Evolutionary conservation across 1,284 basidiomycete genomes (phyloP), one percentile per base, ranked within the genome.

Genomic region (Omphalotus olearius): DNA sequence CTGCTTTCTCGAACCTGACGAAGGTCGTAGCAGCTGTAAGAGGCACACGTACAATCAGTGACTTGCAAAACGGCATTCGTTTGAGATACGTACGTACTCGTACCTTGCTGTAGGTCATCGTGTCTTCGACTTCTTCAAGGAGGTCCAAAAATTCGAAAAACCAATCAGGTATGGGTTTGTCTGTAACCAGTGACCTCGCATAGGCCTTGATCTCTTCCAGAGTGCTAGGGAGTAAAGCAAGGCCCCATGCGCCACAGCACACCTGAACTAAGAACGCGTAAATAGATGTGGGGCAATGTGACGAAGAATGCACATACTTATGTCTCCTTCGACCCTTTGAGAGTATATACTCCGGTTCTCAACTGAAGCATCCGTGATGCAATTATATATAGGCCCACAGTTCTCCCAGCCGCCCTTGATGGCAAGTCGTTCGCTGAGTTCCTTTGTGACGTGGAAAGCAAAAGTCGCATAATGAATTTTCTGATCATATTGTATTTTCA

Each of bases 91-190:
- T 30, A 60, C 57, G 52, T 16, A 56, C 47, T 23, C 52, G 56
- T 33, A 57, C 52, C 20, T 44, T 30, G 17, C 52, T 56, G 20
- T 16, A 47, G 6, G 40, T 46, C 50, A 55, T 53, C 4, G 35
- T 51, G 14, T 56, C 54, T 33, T 60, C 41, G 17, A 47, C 52
- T 26, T 56, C 60, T 23, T 49, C 54, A 14, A 58, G 41, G 28
- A 57, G 47, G 16, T 57, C 58, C 7, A 60, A 17, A 25, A 55
- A 42, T 36, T 54, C 11, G 23, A 56, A 52, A 14, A 55, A 52
- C 58, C 59, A 62, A 10, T 50, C 51, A 5, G 55, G 54, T 6
- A 57, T 38, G 4, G 55, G 57, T 36, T 47, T 23, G 17, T 58
- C 44, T 13, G 46, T n/a, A 16, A 33, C 46, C 46, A 57, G 38